These are phyloP conservation scores for Sonneratia caseolaris DNA, from an alignment of 345 rosid genomes.

Conservation along the genomic window DNA sequence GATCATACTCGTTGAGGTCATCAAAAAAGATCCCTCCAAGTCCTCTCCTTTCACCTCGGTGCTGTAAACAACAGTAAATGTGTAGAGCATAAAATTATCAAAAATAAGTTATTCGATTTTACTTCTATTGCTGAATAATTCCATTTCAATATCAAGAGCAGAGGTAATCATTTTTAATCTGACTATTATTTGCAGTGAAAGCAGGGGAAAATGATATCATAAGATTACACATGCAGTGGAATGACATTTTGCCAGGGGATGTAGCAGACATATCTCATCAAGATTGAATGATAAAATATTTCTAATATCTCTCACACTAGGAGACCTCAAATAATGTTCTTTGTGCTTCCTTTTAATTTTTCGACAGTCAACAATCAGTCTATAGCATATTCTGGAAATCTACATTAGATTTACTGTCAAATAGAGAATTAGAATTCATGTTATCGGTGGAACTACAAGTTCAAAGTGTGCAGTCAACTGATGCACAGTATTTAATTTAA, in stretches of 20 bases:
- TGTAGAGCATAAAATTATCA: background rate
- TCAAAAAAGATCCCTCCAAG: constrained; percentile 98
- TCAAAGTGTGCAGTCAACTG: background rate
- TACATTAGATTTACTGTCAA: no score
- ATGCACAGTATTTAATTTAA: background rate
- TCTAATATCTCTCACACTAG: no score
- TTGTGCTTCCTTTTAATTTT: no score
- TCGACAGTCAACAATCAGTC: no score
- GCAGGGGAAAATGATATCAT: no score
- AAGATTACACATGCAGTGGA: background rate
- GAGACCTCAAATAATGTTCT: no score
- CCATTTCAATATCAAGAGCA: background rate
- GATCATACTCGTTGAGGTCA: constrained; percentile 84
- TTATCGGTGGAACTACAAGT: background rate
- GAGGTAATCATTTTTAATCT: no score
- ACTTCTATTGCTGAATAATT: background rate
- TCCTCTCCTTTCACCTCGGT: constrained; percentile 87
- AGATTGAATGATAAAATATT: background rate
- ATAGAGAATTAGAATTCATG: background rate
- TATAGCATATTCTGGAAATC: no score
- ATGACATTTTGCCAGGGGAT: background rate
- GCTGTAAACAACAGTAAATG: constrained; percentile 39
- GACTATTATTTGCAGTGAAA: no score
- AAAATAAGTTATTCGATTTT: background rate
- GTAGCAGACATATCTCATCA: background rate